Percentiles rank a stretch among this genome's conserved stretches.
Conservation (phyloP, 345 rosid species). For the Raphanus raphanistrum region DNA sequence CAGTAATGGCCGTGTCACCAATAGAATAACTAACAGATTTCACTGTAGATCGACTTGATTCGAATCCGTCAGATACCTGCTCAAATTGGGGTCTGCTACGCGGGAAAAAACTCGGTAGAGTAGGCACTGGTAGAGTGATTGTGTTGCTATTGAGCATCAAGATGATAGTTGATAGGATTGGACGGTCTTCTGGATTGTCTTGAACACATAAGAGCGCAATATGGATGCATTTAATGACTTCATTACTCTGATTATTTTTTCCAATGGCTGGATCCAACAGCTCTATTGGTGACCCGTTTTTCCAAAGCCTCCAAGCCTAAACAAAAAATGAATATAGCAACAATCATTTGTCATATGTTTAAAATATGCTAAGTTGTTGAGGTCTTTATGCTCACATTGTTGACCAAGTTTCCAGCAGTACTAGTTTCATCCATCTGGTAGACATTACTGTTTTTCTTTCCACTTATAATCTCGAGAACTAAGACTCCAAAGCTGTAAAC, state of each 20-base stretch:
- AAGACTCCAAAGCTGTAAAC: neutral
- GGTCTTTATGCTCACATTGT: neutral
- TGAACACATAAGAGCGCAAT: neutral
- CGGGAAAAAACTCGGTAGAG: neutral
- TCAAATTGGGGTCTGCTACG: neutral
- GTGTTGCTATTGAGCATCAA: neutral
- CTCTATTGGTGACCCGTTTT: neutral
- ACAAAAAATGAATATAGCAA: neutral
- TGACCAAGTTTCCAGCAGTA: neutral
- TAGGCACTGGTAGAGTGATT: neutral
- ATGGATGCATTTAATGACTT: neutral
- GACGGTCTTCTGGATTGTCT: neutral
- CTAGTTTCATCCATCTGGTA: neutral
- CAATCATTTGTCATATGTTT: neutral
- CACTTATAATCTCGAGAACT: neutral
- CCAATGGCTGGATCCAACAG: neutral
- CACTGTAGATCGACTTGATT: neutral
- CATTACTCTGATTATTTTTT: neutral
- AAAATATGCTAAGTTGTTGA: neutral
- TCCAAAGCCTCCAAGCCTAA: neutral
- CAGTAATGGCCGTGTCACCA: neutral
- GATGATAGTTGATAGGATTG: neutral
- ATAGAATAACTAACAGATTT: neutral
- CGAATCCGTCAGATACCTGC: neutral
- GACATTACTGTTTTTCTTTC: neutral